Evolutionary conservation across 2,329 filamentous ascomycete genomes (phyloP).

Genomic region (Cytospora schulzeri): DNA sequence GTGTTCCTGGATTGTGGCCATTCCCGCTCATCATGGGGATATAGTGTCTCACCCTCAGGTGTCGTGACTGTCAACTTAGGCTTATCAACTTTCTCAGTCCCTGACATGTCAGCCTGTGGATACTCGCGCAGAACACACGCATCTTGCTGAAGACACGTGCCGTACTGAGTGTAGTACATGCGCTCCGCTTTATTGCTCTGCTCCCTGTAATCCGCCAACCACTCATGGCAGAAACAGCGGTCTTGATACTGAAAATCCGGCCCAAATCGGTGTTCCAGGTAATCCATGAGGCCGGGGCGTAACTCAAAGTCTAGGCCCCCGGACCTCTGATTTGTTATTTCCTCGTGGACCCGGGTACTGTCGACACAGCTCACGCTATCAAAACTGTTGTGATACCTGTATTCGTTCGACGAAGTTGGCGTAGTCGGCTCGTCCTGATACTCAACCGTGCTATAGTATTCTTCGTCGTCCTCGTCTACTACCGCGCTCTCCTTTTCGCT

Average conservation of each 20-base stretch:
- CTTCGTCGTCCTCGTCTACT: neutral
- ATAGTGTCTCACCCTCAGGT: neutral
- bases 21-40: neutral
- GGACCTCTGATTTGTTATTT: no score
- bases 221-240: slow-evolving; percentile 1
- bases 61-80: slow-evolving; percentile 15
- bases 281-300: neutral
- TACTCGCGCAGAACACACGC: neutral
- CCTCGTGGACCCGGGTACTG: neutral
- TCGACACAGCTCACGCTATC: neutral
- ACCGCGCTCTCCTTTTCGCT: neutral
- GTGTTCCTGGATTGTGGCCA: neutral
- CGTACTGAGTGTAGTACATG: neutral
- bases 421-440: neutral
- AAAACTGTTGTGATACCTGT: neutral
- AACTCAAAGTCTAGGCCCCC: neutral
- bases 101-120: neutral
- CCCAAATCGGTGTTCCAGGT: neutral
- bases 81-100: slow-evolving; percentile 6
- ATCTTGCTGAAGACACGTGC: neutral
- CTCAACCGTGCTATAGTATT: neutral
- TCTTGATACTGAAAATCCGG: neutral
- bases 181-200: neutral
- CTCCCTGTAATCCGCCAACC: neutral
- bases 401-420: neutral